These are phyloP conservation scores for Takashimella koratensis DNA, from an alignment of 1,284 basidiomycete genomes.

Conservation along the genomic window DNA sequence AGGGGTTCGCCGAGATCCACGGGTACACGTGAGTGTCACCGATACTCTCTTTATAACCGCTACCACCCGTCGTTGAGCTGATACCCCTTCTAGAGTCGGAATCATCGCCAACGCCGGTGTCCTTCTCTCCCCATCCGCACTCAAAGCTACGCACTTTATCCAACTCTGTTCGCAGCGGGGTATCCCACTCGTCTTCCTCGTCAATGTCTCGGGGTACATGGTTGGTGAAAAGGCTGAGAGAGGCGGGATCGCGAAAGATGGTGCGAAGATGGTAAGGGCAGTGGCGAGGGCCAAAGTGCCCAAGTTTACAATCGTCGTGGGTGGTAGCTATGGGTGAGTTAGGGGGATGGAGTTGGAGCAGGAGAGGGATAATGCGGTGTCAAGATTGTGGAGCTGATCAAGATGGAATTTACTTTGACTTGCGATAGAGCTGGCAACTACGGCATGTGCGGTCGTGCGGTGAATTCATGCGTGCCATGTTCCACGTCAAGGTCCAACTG, in stretches of 20 bases:
- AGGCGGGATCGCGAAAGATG: conserved; percentile 95
- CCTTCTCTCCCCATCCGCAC: conserved; percentile 84
- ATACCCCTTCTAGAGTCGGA: conserved; percentile 59
- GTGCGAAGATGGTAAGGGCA: conserved; percentile 95
- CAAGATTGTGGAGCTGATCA: too few relatives aligned
- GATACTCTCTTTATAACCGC: conserved; percentile 13
- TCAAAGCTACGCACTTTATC: conserved; percentile 94
- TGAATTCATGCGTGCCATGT: conserved; percentile 48
- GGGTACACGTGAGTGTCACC: conserved; percentile 57
- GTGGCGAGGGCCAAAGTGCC: conserved; percentile 92
- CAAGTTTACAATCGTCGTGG: conserved; percentile 90
- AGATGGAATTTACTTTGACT: neutral
- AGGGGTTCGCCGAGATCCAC: conserved; percentile 89
- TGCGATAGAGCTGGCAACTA: conserved; percentile 75
- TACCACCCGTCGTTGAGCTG: neutral
- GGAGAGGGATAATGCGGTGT: too few relatives aligned
- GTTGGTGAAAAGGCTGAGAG: conserved; percentile 89
- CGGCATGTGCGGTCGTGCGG: conserved; percentile 84
- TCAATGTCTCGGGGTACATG: conserved; percentile 91
- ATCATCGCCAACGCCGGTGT: conserved; percentile 94
- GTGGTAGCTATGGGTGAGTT: conserved; percentile 74
- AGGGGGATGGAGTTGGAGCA: too few relatives aligned
- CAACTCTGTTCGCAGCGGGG: conserved; percentile 86
- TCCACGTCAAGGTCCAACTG: too few relatives aligned
- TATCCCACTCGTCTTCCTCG: conserved; percentile 87